These are phyloP conservation scores for Pyrus pyrifolia DNA, from an alignment of 306 rosid species.

Conservation along the genomic window DNA sequence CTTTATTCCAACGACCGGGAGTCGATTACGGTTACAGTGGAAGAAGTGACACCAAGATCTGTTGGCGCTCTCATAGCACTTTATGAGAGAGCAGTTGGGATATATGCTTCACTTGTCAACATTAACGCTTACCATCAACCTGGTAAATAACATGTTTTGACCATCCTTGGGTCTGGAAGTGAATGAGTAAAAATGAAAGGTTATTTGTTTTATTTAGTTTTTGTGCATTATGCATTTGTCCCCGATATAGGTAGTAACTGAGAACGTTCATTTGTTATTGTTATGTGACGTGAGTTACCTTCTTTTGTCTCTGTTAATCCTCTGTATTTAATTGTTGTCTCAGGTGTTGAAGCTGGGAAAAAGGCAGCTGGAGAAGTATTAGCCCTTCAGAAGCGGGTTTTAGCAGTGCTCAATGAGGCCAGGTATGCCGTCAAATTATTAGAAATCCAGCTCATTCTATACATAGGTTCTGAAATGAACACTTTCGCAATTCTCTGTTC, in stretches of 20 bases:
- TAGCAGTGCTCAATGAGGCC: slow-evolving; percentile 80
- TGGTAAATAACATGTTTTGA: slow-evolving; percentile 39
- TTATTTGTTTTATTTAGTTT: background rate
- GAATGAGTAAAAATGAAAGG: background rate
- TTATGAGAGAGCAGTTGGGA: slow-evolving; percentile 95
- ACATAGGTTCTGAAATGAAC: background rate
- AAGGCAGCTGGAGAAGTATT: slow-evolving; percentile 89
- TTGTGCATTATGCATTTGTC: background rate
- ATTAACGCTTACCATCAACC: slow-evolving; percentile 98
- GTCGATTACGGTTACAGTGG: slow-evolving; percentile 82
- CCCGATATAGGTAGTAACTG: background rate
- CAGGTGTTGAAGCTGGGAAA: slow-evolving; percentile 96
- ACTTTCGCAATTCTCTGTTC: background rate
- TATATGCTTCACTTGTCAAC: slow-evolving; percentile 78
- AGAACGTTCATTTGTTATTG: background rate
- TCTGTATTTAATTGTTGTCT: slow-evolving; percentile 9
- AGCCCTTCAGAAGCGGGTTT: slow-evolving; percentile 90
- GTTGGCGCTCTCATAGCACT: slow-evolving; percentile 92
- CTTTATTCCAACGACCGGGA: slow-evolving; percentile 74
- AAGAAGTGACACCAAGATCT: slow-evolving; percentile 85
- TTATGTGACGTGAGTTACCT: background rate
- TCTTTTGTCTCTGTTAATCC: background rate
- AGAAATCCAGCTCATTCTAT: background rate
- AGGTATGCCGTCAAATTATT: slow-evolving; percentile 36
- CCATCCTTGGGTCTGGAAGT: background rate